Evolutionary conservation across 1,284 basidiomycete genomes (phyloP), one percentile per base, ranked within the genome.

Genomic region (Boletus sp.): DNA sequence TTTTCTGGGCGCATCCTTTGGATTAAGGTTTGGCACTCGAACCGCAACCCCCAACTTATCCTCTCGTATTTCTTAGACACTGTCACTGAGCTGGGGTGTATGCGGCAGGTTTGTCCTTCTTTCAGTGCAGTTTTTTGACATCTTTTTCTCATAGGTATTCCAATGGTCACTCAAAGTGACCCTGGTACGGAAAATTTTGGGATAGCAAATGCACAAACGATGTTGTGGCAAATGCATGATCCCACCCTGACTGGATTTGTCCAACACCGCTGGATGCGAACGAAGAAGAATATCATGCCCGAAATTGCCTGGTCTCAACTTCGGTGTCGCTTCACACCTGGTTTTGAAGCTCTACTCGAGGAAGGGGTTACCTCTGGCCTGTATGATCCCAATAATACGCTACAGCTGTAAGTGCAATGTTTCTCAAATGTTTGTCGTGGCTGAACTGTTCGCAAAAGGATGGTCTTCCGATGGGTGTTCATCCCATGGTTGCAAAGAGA

Each of bases 401-500:
- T 52, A 11, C 35, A 51, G 13, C 50, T 23, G 33, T 51, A 38
- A 51, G 46, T 30, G 13, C 19, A n/a, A 21, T 21, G 9, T 35
- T 35, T 25, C 40, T 43, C 19, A 5, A 11, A 44, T 44, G 23
- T 3, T 44, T 23, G 8, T 25, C 7, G 8, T 23, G 10, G n/a
- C 23, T 44, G 38, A 43, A 37, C 11, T n/a, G 21, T n/a, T 44
- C 10, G 9, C 33, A 40, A 31, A 8, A 51, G 50, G 3, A 51
- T 60, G 43, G 9, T 43, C 11, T 74, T 70, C 30, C 60, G 52
- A 1, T 73, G 68, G 67, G 25, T 72, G 17, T 66, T 68, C 17
- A 68, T 73, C 9, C 70, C 70, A 1, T 72, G 66, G 67, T 27
- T 72, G 7, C 72, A 74, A 44, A 33, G 14, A 2, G 68, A 75